Percentiles rank a stretch among this genome's conserved stretches.
Conservation (phyloP, 306 rosid genomes). For the Trifolium dubium region DNA sequence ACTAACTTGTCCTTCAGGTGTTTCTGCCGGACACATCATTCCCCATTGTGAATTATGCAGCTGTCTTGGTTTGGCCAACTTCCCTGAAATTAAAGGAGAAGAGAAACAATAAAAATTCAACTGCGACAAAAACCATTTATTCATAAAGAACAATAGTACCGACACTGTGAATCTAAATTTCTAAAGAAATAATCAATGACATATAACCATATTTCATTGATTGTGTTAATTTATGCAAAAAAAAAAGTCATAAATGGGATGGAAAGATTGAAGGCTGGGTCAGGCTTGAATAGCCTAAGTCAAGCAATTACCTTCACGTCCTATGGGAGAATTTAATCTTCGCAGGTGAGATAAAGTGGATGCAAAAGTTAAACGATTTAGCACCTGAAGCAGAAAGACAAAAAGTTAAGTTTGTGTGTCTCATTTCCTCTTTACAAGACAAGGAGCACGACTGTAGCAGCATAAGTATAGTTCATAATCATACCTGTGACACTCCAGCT, state of each 20-base stretch:
- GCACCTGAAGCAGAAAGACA: slow-evolving; percentile 58
- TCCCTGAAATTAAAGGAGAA: slow-evolving; percentile 58
- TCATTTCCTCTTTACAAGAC: slow-evolving; percentile 6
- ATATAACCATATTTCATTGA: slow-evolving; percentile 8
- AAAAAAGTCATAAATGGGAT: slow-evolving; percentile 8
- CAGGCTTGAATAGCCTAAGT: slow-evolving; percentile 22
- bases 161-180: not conserved
- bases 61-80: slow-evolving; percentile 96
- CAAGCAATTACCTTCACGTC: slow-evolving; percentile 83
- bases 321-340: slow-evolving; percentile 95
- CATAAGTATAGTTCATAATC: slow-evolving; percentile 4
- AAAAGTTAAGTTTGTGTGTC: not conserved
- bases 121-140: not conserved
- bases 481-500: slow-evolving; percentile 99
- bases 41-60: slow-evolving; percentile 99
- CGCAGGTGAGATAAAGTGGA: slow-evolving; percentile 95
- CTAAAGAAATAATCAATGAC: not conserved
- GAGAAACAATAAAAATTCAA: slow-evolving; percentile 29
- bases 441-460: not conserved
- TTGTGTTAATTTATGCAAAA: slow-evolving; percentile 18
- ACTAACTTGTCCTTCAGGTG: slow-evolving; percentile 98
- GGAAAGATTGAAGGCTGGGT: not conserved
- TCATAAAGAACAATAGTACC: not conserved
- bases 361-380: slow-evolving; percentile 94
- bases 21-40: slow-evolving; percentile 99